Evolutionary conservation across 148 eudicot genomes (phyloP).

Genomic region (Chenopodium suecicum): DNA sequence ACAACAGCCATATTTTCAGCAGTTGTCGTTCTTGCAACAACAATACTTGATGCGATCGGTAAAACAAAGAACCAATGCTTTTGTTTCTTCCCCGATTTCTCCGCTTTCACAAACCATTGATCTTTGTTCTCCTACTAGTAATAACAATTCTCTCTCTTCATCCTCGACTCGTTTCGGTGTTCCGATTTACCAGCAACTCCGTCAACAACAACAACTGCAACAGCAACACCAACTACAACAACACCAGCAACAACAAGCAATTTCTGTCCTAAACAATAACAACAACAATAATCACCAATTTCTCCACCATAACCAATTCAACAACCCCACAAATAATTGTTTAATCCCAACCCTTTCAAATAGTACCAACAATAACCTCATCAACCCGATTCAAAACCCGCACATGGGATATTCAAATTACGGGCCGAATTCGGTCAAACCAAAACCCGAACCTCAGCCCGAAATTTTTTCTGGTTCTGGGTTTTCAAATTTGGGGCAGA

Average conservation of each 20-base stretch:
- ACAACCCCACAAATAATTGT: conserved; percentile 7
- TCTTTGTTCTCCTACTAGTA: conserved; percentile 31
- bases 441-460: conserved; percentile 14
- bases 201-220: conserved; percentile 23
- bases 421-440: conserved; percentile 18
- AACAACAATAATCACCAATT: conserved; percentile 9
- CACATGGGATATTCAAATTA: conserved; percentile 22
- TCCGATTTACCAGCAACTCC: conserved; percentile 44
- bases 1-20: conserved; percentile 18
- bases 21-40: conserved; percentile 15
- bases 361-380: not conserved
- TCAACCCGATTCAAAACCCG: conserved; percentile 21
- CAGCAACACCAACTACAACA: conserved; percentile 5
- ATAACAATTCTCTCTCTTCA: conserved; percentile 10
- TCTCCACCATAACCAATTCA: conserved; percentile 14
- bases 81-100: conserved; percentile 40
- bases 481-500: conserved; percentile 23
- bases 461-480: not conserved
- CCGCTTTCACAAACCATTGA: conserved; percentile 39
- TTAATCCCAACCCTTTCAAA: conserved; percentile 3
- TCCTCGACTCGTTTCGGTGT: conserved; percentile 46
- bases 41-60: conserved; percentile 52
- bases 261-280: not conserved
- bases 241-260: not conserved
- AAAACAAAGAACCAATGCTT: conserved; percentile 47